Percentiles rank a stretch among this genome's conserved stretches.
Conservation (phyloP, 2,329 filamentous ascomycete species). For the Colletotrichum theobromicola region DNA sequence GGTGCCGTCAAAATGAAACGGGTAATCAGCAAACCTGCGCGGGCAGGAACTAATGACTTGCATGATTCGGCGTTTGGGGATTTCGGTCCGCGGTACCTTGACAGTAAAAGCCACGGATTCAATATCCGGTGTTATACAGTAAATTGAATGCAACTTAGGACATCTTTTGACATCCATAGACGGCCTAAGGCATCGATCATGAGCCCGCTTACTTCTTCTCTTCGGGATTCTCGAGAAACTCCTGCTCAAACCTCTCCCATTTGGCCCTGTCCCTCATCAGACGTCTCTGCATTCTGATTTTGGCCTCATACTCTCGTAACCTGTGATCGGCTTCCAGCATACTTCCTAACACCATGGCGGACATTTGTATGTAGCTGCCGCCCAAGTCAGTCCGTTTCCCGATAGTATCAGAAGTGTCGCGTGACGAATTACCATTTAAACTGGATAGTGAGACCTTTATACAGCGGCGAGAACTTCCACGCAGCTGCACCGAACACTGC, state of each 20-base stretch:
- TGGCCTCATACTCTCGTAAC: slow-evolving; percentile 70
- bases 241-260: slow-evolving; percentile 71
- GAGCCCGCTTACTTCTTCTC: slow-evolving; percentile 24
- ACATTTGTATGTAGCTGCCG: slow-evolving; percentile 79
- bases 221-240: slow-evolving; percentile 52
- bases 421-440: slow-evolving; percentile 72
- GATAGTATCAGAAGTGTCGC: neutral
- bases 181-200: neutral
- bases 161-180: neutral
- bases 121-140: slow-evolving; percentile 11
- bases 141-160: slow-evolving; percentile 1
- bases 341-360: slow-evolving; percentile 80
- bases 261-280: slow-evolving; percentile 68
- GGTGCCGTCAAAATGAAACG: slow-evolving; percentile 35
- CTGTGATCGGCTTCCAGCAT: slow-evolving; percentile 78
- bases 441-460: slow-evolving; percentile 74
- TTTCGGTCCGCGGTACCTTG: neutral
- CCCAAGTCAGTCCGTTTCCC: neutral
- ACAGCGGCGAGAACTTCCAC: slow-evolving; percentile 71
- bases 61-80: slow-evolving; percentile 38
- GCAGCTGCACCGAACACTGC: slow-evolving; percentile 67
- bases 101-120: neutral
- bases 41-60: slow-evolving; percentile 21
- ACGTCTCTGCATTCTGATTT: slow-evolving; percentile 68
- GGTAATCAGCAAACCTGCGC: neutral